Percentiles rank a stretch among this genome's conserved stretches.
These are phyloP conservation scores for Colletotrichum orchidophilum DNA, from an alignment of 2,329 filamentous ascomycete genomes.

Conservation along the genomic window DNA sequence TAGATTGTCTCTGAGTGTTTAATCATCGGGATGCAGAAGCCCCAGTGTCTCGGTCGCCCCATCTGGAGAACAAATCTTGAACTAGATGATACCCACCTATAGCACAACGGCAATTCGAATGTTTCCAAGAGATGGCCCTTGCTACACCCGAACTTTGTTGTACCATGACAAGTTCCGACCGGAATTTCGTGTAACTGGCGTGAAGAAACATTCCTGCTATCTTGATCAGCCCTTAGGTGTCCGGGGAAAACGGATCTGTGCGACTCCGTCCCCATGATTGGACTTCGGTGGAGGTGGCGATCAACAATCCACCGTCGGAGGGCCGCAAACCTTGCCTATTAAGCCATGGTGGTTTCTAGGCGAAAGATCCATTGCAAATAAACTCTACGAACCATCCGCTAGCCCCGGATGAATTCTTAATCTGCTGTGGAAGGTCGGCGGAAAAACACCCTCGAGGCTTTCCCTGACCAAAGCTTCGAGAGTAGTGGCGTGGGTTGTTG, in stretches of 20 bases:
- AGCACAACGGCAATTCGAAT: too few species aligned
- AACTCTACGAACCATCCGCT: not conserved
- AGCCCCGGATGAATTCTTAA: not conserved
- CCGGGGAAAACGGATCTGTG: not conserved
- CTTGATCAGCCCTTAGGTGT: not conserved
- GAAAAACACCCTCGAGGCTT: not conserved
- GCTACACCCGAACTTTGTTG: not conserved
- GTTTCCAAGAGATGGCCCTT: not conserved
- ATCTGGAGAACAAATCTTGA: not conserved
- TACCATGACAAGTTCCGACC: not conserved
- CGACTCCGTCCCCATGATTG: not conserved
- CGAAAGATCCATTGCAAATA: not conserved
- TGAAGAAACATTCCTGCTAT: not conserved
- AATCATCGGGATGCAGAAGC: not conserved
- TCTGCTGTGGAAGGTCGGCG: not conserved
- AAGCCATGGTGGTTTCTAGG: not conserved
- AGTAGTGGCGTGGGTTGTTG: not conserved
- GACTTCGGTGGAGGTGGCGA: not conserved
- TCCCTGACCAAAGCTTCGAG: not conserved
- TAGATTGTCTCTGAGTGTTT: not conserved
- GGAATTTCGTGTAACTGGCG: not conserved
- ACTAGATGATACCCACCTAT: not conserved
- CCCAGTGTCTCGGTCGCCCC: not conserved
- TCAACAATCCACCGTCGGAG: not conserved
- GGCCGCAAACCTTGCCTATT: not conserved